Evolutionary conservation across 345 rosid genomes (phyloP).

Genomic region (Pelargonium nanum): DNA sequence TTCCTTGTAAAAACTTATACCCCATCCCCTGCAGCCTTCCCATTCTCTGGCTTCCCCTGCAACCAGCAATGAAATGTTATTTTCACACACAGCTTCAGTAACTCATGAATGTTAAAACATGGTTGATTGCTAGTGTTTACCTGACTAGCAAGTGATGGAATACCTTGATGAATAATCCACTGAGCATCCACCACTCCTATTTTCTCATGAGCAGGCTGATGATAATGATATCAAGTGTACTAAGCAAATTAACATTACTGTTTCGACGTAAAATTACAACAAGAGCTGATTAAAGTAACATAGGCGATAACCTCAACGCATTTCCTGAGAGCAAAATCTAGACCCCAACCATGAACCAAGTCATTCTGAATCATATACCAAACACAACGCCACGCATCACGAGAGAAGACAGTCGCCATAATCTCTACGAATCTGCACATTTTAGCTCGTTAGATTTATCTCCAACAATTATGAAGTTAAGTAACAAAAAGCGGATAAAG

Average conservation of each 20-base stretch:
- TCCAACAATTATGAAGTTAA: background rate
- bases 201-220: conserved; percentile 90
- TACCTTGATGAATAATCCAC: conserved; percentile 88
- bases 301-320: conserved; percentile 37
- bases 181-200: conserved; percentile 97
- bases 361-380: conserved; percentile 97
- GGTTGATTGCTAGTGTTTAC: conserved; percentile 22
- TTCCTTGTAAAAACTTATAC: background rate
- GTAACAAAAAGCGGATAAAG: background rate
- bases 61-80: background rate
- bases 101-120: too few species aligned
- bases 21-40: background rate
- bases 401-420: conserved; percentile 96
- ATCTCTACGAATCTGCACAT: conserved; percentile 81
- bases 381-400: conserved; percentile 88
- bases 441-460: conserved; percentile 1
- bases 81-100: conserved; percentile 4
- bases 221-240: background rate
- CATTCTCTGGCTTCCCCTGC: background rate
- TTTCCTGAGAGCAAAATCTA: conserved; percentile 48
- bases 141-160: conserved; percentile 86
- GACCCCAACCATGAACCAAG: conserved; percentile 63
- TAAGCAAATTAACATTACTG: background rate
- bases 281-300: background rate
- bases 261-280: too few species aligned